Evolutionary conservation across 2,329 filamentous ascomycete species (phyloP).

Genomic region (Fusarium sp.): DNA sequence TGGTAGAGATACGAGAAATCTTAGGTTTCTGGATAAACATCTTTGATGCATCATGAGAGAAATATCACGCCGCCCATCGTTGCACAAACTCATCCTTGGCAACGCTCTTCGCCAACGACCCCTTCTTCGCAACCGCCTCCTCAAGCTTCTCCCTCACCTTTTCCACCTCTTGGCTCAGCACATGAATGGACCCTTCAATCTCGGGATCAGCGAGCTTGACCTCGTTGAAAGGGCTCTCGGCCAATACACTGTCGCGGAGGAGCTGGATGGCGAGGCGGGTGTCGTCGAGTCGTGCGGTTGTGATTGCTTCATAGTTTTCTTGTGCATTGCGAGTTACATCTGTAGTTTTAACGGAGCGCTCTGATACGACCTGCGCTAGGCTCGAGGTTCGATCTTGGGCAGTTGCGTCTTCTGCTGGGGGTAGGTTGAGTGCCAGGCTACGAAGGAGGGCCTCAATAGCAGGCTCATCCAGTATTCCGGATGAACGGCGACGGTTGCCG

Average conservation of each 20-base stretch:
- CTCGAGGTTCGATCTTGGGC: constrained; percentile 43
- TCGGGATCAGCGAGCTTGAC: constrained; percentile 65
- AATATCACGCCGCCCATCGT: constrained; percentile 44
- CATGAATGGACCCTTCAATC: constrained; percentile 62
- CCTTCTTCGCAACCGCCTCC: constrained; percentile 52
- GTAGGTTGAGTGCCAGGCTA: constrained; percentile 58
- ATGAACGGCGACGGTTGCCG: constrained; percentile 50
- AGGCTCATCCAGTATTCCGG: constrained; percentile 51
- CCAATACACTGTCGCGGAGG: constrained; percentile 63
- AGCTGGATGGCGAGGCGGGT: constrained; percentile 61
- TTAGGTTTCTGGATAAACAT: not conserved
- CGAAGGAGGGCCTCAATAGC: constrained; percentile 63
- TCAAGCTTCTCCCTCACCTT: constrained; percentile 55
- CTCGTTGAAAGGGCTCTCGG: constrained; percentile 62
- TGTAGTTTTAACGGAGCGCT: constrained; percentile 56
- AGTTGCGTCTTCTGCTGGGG: constrained; percentile 47
- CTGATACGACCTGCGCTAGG: constrained; percentile 52
- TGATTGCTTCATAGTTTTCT: constrained; percentile 60
- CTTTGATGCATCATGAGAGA: not conserved
- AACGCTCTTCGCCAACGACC: constrained; percentile 54
- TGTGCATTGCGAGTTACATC: constrained; percentile 61
- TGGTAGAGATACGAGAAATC: not conserved
- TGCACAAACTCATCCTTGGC: constrained; percentile 61
- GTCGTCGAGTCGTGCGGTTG: constrained; percentile 59
- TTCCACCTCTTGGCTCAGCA: constrained; percentile 59